Evolutionary conservation across 208 protist genomes (phyloP).

Genomic region (Leptomonas pyrrhocoris): DNA sequence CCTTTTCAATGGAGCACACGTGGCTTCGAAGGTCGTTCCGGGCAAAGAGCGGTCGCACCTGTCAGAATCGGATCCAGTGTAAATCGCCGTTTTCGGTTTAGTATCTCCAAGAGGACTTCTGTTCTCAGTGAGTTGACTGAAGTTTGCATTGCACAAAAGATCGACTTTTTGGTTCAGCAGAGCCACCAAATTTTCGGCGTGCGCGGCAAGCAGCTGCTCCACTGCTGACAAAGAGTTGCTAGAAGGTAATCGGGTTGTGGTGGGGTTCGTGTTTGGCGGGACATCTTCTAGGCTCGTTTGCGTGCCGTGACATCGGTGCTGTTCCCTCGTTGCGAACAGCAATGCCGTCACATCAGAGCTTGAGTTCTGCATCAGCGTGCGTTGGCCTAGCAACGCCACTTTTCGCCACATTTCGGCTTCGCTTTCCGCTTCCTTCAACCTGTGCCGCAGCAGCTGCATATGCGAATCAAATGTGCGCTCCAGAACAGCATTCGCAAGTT

Average conservation of each 20-base stretch:
- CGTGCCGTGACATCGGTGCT: background rate
- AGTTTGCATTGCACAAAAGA: background rate
- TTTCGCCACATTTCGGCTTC: slow-evolving; percentile 25
- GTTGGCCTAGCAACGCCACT: slow-evolving; percentile 13
- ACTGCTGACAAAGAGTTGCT: background rate
- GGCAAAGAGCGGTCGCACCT: background rate
- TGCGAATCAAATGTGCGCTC: slow-evolving; percentile 27
- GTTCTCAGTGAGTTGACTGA: background rate
- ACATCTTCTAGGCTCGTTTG: background rate
- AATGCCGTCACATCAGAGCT: background rate
- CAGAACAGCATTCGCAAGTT: slow-evolving; percentile 23
- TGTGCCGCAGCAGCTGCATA: slow-evolving; percentile 21
- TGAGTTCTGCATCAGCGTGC: background rate
- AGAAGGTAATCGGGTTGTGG: background rate
- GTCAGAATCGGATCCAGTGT: background rate
- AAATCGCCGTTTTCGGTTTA: background rate
- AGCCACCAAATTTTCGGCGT: background rate
- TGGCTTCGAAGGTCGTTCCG: too few species aligned
- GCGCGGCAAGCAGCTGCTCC: background rate
- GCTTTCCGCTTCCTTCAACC: slow-evolving; percentile 26
- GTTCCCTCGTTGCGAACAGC: background rate
- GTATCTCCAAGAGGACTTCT: background rate
- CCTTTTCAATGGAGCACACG: background rate
- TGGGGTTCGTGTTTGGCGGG: background rate
- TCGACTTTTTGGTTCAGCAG: slow-evolving; percentile 1